phyloP scores from a whole-genome alignment of 1,139 yeast species.

The Suhomyces guaymorum region DNA sequence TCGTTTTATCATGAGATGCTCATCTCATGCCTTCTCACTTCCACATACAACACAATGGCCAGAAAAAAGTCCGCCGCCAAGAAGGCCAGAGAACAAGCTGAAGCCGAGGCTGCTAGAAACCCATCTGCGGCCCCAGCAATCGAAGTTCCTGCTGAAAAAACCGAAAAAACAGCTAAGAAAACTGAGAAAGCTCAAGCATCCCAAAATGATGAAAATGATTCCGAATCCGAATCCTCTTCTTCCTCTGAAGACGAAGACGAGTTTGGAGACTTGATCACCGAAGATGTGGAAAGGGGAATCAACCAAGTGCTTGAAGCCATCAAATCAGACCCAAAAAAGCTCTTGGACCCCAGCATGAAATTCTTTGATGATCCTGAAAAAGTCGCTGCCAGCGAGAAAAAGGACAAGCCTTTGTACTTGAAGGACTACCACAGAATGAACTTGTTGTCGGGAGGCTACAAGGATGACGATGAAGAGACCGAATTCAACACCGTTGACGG shows the following conservation, averaged over 20 bases:
- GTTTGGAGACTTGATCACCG: conserved; percentile 83
- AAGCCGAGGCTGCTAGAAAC: conserved; percentile 2
- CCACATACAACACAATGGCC: conserved; percentile 51
- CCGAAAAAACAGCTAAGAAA: conserved; percentile 3
- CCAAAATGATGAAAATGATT: conserved; percentile 10
- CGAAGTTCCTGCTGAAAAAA: conserved; percentile 16
- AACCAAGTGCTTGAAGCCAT: conserved; percentile 70
- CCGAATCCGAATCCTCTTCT: conserved; percentile 29
- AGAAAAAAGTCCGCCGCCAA: conserved; percentile 90
- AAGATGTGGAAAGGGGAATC: conserved; percentile 80
- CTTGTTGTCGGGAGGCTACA: conserved; percentile 61
- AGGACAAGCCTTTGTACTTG: conserved; percentile 79
- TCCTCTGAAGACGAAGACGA: conserved; percentile 86
- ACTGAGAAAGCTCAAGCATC: conserved; percentile 12
- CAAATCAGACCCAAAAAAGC: conserved; percentile 59
- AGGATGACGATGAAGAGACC: conserved; percentile 50
- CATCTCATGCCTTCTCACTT: conserved; percentile 1
- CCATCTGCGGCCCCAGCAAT: conserved; percentile 22
- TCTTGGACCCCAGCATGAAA: conserved; percentile 64
- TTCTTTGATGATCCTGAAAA: conserved; percentile 70
- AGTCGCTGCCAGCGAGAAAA: conserved; percentile 25
- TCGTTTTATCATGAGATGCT: conserved; percentile 16
- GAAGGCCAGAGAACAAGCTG: conserved; percentile 61
- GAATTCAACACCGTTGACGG: conserved; percentile 52
- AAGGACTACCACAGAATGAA: conserved; percentile 91